Conservation (phyloP, 83 land plant species). For the Picea abies region DNA sequence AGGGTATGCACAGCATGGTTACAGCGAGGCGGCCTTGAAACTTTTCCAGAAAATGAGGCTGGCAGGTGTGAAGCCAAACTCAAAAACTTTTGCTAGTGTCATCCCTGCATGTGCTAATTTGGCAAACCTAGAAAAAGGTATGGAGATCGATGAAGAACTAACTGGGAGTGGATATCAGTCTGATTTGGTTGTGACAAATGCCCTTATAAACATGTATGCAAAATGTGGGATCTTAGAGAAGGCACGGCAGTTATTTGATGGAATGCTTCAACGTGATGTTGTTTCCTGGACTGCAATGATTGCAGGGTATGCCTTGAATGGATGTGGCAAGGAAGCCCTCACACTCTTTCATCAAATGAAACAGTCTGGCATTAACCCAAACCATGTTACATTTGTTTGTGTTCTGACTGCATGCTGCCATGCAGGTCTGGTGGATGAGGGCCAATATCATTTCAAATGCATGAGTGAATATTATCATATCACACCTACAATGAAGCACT, state of each 20-base stretch:
- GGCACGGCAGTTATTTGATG: not conserved
- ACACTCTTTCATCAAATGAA: not conserved
- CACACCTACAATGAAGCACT: not conserved
- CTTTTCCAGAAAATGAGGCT: not conserved
- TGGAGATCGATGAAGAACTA: not conserved
- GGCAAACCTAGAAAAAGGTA: not conserved
- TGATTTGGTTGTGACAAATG: not conserved
- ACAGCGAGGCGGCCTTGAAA: not conserved
- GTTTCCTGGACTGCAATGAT: not conserved
- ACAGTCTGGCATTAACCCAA: not conserved
- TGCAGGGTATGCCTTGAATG: not conserved
- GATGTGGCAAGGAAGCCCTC: not conserved
- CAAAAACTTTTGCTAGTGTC: slow-evolving; percentile 15
- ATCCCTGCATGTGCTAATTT: slow-evolving; percentile 25
- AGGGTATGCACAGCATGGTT: not conserved
- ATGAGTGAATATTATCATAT: not conserved
- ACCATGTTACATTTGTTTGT: not conserved
- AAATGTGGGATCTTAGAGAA: not conserved
- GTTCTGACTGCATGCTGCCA: not conserved
- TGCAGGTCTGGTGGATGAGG: slow-evolving; percentile 4
- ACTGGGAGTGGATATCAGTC: not conserved
- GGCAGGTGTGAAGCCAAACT: slow-evolving; percentile 2
- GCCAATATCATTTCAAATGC: not conserved
- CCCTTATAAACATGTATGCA: not conserved
- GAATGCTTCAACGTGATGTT: not conserved